Conservation (phyloP, 1,139 yeast genomes). For the Candida pseudoviswanathii region DNA sequence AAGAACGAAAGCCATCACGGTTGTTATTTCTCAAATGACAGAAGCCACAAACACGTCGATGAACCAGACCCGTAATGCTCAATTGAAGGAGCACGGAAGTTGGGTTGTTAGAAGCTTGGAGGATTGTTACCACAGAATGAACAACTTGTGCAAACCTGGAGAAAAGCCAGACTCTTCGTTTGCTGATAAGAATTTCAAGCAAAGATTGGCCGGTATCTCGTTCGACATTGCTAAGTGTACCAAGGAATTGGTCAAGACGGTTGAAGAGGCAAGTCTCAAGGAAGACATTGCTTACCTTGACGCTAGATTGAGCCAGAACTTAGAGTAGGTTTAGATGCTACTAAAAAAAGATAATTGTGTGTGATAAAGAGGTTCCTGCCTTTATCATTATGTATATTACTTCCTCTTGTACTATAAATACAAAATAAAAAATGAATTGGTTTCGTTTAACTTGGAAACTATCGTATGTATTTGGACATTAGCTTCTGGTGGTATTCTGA, state of each 20-base stretch:
- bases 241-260: constrained; percentile 91
- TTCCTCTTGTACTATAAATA: neutral
- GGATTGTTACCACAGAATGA: constrained; percentile 84
- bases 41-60: constrained; percentile 87
- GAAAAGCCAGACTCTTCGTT: constrained; percentile 59
- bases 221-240: constrained; percentile 97
- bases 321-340: constrained; percentile 21
- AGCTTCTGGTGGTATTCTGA: constrained; percentile 75
- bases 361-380: neutral
- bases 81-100: constrained; percentile 84
- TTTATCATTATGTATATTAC: constrained; percentile 6
- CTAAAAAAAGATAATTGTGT: neutral
- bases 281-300: constrained; percentile 66
- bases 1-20: constrained; percentile 73
- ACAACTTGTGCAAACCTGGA: constrained; percentile 55
- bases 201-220: constrained; percentile 91
- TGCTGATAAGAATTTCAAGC: constrained; percentile 90
- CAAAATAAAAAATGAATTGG: neutral
- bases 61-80: constrained; percentile 83
- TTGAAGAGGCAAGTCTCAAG: constrained; percentile 88
- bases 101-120: constrained; percentile 87
- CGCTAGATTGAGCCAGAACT: constrained; percentile 42
- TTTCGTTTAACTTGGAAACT: constrained; percentile 9
- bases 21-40: constrained; percentile 82
- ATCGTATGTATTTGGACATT: constrained; percentile 63